Percentiles rank a stretch among this genome's conserved stretches.
Conservation (phyloP, 2,329 filamentous ascomycete genomes). For the Fusarium nisikadoi region DNA sequence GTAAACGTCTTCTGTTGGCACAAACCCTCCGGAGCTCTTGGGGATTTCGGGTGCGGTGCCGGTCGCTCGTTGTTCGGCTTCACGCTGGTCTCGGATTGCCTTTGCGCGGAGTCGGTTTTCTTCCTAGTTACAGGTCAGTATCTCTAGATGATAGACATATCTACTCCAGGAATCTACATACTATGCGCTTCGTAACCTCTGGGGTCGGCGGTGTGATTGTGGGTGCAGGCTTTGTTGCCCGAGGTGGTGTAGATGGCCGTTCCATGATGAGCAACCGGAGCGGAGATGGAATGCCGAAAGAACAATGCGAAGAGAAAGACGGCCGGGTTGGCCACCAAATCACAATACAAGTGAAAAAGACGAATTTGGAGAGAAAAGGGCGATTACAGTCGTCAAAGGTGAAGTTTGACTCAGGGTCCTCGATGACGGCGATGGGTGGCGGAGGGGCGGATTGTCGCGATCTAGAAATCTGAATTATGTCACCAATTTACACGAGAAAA, state of each 20-base stretch:
- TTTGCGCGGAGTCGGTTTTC: conserved; percentile 89
- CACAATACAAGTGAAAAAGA: fast-evolving
- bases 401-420: neutral
- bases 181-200: conserved; percentile 65
- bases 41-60: conserved; percentile 55
- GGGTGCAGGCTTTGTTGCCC: conserved; percentile 45
- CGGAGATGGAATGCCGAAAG: neutral
- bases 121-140: conserved; percentile 67
- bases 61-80: conserved; percentile 67
- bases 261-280: conserved; percentile 53
- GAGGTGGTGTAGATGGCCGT: conserved; percentile 58
- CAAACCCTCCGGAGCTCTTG: conserved; percentile 74
- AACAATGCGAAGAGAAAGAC: neutral
- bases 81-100: conserved; percentile 79
- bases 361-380: neutral
- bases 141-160: fast-evolving
- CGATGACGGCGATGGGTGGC: conserved; percentile 33
- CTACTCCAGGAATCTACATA: conserved; percentile 46
- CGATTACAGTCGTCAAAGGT: neutral
- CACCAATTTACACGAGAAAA: conserved; percentile 48
- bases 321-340: neutral
- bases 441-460: conserved; percentile 46
- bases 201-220: conserved; percentile 62
- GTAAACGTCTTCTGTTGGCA: conserved; percentile 73
- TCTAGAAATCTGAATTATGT: conserved; percentile 35